These are phyloP conservation scores for Yarrowia phangngaensis DNA, from an alignment of 805 yeast species.

Conservation along the genomic window DNA sequence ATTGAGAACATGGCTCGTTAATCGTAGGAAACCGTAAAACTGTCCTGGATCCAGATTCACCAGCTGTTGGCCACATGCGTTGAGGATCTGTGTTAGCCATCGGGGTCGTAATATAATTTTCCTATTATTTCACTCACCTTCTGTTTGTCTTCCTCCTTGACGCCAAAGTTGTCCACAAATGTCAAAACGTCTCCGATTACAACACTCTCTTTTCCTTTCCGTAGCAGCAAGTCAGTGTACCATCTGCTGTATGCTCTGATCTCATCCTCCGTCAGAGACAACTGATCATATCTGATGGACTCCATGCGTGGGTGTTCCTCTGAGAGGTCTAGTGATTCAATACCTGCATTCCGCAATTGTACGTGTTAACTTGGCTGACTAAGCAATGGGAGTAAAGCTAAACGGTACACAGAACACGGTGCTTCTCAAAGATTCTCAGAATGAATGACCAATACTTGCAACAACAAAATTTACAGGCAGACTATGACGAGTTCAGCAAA, in stretches of 20 bases:
- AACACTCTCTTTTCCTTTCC: constrained; percentile 61
- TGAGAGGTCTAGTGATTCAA: constrained; percentile 2
- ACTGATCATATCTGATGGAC: constrained; percentile 27
- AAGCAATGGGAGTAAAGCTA: constrained; percentile 21
- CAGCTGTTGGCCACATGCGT: constrained; percentile 38
- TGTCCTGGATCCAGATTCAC: constrained; percentile 77
- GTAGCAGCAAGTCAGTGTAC: constrained; percentile 79
- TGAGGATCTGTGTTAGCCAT: constrained; percentile 31
- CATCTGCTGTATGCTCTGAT: constrained; percentile 83
- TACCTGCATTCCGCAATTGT: neutral
- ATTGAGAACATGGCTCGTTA: constrained; percentile 65
- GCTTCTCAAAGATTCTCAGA: neutral
- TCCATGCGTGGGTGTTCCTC: constrained; percentile 26
- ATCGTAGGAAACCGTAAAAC: constrained; percentile 80
- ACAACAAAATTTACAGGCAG: constrained; percentile 1
- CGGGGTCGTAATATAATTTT: neutral
- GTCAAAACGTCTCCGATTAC: constrained; percentile 71
- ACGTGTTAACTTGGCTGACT: constrained; percentile 15
- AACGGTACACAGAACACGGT: neutral
- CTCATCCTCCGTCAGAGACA: constrained; percentile 55
- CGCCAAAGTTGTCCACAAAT: constrained; percentile 73
- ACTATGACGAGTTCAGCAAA: neutral
- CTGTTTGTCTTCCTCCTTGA: constrained; percentile 50
- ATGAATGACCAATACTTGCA: neutral
- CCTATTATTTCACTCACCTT: constrained; percentile 40